Conservation (phyloP, 1,284 basidiomycete species). For the Sporisorium exsertum region DNA sequence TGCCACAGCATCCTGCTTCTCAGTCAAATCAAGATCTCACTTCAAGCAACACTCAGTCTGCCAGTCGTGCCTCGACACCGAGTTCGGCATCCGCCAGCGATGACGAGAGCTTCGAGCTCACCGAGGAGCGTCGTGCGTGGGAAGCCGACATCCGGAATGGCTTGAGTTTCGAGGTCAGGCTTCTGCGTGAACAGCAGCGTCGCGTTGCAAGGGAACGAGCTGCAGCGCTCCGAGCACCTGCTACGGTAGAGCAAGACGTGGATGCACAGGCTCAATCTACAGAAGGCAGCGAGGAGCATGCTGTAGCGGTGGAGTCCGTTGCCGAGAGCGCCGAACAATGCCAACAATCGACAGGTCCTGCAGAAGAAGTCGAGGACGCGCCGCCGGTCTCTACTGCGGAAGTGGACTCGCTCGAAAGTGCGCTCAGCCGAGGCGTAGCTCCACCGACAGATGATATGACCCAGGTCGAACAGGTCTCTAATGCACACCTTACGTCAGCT, state of each 20-base stretch:
- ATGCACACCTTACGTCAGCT: background rate
- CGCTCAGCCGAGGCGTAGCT: background rate
- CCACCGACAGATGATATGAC: background rate
- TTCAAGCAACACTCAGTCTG: background rate
- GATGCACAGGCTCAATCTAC: background rate
- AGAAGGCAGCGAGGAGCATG: background rate
- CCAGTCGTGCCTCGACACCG: conserved; percentile 19
- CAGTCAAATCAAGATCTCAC: background rate
- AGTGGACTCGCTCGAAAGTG: background rate
- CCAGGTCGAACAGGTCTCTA: background rate
- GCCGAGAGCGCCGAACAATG: background rate
- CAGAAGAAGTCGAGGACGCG: background rate
- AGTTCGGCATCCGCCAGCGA: conserved; percentile 31
- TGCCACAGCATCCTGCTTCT: background rate
- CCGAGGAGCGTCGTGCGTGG: conserved; percentile 49
- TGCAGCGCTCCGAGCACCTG: conserved; percentile 1
- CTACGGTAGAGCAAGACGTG: background rate
- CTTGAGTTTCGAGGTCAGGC: conserved; percentile 41
- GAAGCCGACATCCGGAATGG: conserved; percentile 44
- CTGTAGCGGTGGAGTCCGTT: background rate
- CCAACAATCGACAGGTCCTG: background rate
- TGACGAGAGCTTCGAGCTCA: conserved; percentile 21
- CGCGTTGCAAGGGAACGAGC: conserved; percentile 47
- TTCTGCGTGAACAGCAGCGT: conserved; percentile 47
- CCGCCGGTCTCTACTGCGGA: too few relatives aligned